These are phyloP conservation scores for Talaromyces sp. DNA, from an alignment of 2,329 filamentous ascomycete species.

Conservation along the genomic window DNA sequence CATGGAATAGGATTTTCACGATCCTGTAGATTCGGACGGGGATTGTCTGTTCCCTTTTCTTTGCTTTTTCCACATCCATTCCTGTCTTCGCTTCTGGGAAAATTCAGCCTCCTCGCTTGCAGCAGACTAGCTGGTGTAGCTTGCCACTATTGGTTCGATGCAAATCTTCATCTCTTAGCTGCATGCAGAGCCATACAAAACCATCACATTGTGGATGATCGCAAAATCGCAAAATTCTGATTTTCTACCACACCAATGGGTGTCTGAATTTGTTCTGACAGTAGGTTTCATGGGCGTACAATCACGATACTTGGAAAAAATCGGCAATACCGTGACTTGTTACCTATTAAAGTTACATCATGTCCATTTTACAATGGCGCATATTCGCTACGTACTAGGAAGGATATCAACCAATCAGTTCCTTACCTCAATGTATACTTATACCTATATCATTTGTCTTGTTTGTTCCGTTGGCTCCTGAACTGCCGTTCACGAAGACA, in stretches of 20 bases:
- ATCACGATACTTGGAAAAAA: neutral
- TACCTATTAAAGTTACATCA: neutral
- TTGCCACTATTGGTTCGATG: neutral
- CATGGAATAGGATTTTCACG: neutral
- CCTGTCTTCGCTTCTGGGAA: neutral
- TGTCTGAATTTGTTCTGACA: neutral
- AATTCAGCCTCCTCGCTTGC: neutral
- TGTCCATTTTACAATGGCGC: too few relatives aligned
- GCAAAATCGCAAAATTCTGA: neutral
- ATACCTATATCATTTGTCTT: too few relatives aligned
- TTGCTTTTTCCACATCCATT: neutral
- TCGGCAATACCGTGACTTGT: neutral
- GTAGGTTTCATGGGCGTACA: neutral
- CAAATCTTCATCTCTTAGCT: neutral
- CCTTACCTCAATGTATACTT: too few relatives aligned
- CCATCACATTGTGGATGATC: neutral
- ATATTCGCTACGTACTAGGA: too few relatives aligned
- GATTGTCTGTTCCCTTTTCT: neutral
- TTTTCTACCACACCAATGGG: neutral
- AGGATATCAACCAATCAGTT: too few relatives aligned
- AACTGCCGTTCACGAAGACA: too few relatives aligned
- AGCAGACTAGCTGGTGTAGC: neutral
- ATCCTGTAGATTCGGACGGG: too few relatives aligned
- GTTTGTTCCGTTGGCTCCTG: too few relatives aligned
- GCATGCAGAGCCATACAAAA: neutral